Conservation (phyloP, 805 yeast species). For the Saccharomycopsis sp. region DNA sequence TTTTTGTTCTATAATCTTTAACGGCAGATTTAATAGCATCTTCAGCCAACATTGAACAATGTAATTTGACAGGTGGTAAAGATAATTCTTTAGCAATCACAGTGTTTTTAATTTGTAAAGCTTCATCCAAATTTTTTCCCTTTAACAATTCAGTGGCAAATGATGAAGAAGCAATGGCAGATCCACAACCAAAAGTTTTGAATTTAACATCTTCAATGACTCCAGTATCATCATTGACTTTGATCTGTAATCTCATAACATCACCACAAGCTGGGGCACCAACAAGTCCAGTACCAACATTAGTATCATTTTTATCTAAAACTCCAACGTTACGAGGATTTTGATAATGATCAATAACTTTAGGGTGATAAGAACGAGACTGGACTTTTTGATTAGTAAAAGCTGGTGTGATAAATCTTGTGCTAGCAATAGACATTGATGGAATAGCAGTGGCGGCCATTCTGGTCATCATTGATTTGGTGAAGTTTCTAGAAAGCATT, state of each 20-base stretch:
- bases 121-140: constrained; percentile 92
- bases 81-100: constrained; percentile 90
- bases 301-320: constrained; percentile 59
- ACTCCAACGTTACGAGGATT: constrained; percentile 97
- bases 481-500: no score
- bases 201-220: constrained; percentile 90
- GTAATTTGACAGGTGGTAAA: constrained; percentile 94
- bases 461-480: no score
- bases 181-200: constrained; percentile 99
- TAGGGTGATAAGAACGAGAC: constrained; percentile 59
- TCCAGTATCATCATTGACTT: constrained; percentile 86
- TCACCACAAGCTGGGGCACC: constrained; percentile 99
- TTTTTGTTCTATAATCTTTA: constrained; percentile 85
- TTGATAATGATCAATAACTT: constrained; percentile 91
- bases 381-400: neutral
- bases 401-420: neutral
- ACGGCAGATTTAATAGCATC: constrained; percentile 97
- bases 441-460: neutral
- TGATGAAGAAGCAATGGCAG: constrained; percentile 93
- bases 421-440: neutral
- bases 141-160: constrained; percentile 92
- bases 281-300: constrained; percentile 94
- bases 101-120: constrained; percentile 85
- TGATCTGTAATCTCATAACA: constrained; percentile 94
- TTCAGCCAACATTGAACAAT: constrained; percentile 98